phyloP scores from a whole-genome alignment of 805 yeast species.

The Wickerhamiella shivajii region DNA sequence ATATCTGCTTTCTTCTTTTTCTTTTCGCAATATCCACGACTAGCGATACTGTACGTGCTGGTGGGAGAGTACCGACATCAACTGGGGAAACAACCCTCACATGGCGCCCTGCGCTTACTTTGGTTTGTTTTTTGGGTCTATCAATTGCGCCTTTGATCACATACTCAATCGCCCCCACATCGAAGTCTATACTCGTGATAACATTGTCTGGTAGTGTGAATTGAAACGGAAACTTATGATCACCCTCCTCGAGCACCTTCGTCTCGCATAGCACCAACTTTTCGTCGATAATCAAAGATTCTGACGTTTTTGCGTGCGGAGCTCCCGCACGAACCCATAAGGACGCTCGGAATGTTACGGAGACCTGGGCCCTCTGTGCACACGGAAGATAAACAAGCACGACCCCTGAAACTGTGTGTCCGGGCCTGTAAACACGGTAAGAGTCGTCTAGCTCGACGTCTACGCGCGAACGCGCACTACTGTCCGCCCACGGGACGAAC shows the following conservation, averaged over 20 bases:
- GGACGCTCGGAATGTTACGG: slow-evolving; percentile 20
- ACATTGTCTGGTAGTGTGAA: slow-evolving; percentile 68
- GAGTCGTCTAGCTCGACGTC: slow-evolving; percentile 60
- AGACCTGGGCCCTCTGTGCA: slow-evolving; percentile 14
- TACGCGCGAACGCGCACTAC: slow-evolving; percentile 27
- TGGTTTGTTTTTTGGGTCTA: slow-evolving; percentile 13
- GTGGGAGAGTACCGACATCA: slow-evolving; percentile 52
- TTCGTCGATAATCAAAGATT: slow-evolving; percentile 13
- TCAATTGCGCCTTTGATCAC: slow-evolving; percentile 33
- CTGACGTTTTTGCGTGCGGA: not conserved
- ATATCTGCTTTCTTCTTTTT: slow-evolving; percentile 21
- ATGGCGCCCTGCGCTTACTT: slow-evolving; percentile 3
- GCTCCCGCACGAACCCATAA: slow-evolving; percentile 8
- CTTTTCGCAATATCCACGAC: slow-evolving; percentile 36
- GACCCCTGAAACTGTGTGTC: slow-evolving; percentile 36
- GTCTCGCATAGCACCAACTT: slow-evolving; percentile 8
- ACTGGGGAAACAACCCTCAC: slow-evolving; percentile 46
- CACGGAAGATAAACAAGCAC: slow-evolving; percentile 22
- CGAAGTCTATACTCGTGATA: slow-evolving; percentile 65
- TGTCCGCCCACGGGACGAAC: not conserved
- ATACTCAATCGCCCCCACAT: slow-evolving; percentile 70
- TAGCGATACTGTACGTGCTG: slow-evolving; percentile 51
- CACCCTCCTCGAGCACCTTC: slow-evolving; percentile 33
- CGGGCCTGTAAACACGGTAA: slow-evolving; percentile 65
- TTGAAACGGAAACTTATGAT: slow-evolving; percentile 76